Evolutionary conservation across 768 basidiomycete species (phyloP).

Genomic region (Dacryopinax primogenitus): DNA sequence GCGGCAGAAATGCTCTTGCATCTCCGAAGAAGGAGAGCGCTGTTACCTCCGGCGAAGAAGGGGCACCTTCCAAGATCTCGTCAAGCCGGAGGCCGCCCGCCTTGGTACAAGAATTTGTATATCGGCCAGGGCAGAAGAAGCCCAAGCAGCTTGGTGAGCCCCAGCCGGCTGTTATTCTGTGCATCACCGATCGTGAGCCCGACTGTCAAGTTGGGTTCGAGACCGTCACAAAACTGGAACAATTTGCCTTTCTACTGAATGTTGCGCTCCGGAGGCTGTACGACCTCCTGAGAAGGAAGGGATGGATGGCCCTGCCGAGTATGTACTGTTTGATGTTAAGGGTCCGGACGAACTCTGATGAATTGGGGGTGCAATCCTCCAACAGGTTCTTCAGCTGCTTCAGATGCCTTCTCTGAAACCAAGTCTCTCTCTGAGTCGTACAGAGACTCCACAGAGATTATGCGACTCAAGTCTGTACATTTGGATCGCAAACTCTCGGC

Average conservation of each 20-base stretch:
- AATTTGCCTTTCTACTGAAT: conserved; percentile 93
- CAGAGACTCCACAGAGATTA: conserved; percentile 77
- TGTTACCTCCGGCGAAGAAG: conserved; percentile 41
- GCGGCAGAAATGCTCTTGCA: conserved; percentile 57
- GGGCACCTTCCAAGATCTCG: conserved; percentile 44
- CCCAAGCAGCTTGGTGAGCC: conserved; percentile 14
- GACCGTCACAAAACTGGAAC: conserved; percentile 85
- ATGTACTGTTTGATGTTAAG: conserved; percentile 18
- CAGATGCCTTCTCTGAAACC: conserved; percentile 26
- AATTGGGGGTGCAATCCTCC: background rate
- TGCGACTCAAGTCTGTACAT: conserved; percentile 88
- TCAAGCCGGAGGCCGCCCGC: conserved; percentile 64
- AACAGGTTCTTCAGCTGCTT: conserved; percentile 20
- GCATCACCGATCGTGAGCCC: conserved; percentile 58
- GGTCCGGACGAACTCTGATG: background rate
- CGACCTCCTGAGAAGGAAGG: conserved; percentile 71
- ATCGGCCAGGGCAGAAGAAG: conserved; percentile 28
- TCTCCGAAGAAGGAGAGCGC: conserved; percentile 41
- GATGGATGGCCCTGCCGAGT: conserved; percentile 78
- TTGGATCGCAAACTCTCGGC: conserved; percentile 92
- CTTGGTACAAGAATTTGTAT: conserved; percentile 65
- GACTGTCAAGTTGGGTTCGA: conserved; percentile 69
- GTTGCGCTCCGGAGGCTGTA: conserved; percentile 88
- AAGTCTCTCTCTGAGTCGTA: conserved; percentile 39
- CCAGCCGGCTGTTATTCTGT: conserved; percentile 42